These are phyloP conservation scores for Pythium sp. DNA, from an alignment of 352 stramenopile genomes.

Conservation along the genomic window DNA sequence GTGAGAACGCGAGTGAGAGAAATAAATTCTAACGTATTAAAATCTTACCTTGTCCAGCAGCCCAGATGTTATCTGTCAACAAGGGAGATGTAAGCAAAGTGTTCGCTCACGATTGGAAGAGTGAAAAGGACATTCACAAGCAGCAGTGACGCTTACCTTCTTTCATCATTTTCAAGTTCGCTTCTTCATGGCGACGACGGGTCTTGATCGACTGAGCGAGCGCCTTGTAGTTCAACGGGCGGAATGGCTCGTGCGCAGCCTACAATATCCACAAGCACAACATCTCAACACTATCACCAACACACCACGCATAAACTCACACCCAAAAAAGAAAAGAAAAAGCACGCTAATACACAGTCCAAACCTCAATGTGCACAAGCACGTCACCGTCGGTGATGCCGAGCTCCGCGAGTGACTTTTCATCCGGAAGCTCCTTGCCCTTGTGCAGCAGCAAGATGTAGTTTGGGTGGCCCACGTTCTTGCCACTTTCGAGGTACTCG, in stretches of 20 bases:
- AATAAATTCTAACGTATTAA: not conserved
- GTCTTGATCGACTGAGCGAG: slow-evolving; percentile 77
- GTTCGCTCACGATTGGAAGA: not conserved
- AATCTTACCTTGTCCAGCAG: slow-evolving; percentile 42
- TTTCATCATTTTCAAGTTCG: slow-evolving; percentile 84
- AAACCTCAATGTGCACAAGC: slow-evolving; percentile 81
- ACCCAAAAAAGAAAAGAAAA: too few species aligned
- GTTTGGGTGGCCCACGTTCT: slow-evolving; percentile 61
- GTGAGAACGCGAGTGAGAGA: not conserved
- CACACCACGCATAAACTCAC: not conserved
- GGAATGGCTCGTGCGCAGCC: slow-evolving; percentile 82
- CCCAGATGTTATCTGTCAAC: slow-evolving; percentile 80
- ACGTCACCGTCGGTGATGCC: slow-evolving; percentile 74
- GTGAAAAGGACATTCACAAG: not conserved
- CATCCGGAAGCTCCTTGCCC: slow-evolving; percentile 80
- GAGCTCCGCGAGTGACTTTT: slow-evolving; percentile 82
- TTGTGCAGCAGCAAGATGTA: slow-evolving; percentile 86
- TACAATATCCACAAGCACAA: slow-evolving; percentile 9
- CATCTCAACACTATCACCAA: not conserved
- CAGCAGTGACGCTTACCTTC: slow-evolving; percentile 31
- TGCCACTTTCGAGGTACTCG: slow-evolving; percentile 72
- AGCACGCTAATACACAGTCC: not conserved
- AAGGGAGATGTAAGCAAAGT: not conserved
- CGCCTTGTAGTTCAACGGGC: slow-evolving; percentile 82
- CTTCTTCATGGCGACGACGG: slow-evolving; percentile 75